phyloP scores from a whole-genome alignment of 2,329 filamentous ascomycete species.

The Myriosclerotinia duriaeana region DNA sequence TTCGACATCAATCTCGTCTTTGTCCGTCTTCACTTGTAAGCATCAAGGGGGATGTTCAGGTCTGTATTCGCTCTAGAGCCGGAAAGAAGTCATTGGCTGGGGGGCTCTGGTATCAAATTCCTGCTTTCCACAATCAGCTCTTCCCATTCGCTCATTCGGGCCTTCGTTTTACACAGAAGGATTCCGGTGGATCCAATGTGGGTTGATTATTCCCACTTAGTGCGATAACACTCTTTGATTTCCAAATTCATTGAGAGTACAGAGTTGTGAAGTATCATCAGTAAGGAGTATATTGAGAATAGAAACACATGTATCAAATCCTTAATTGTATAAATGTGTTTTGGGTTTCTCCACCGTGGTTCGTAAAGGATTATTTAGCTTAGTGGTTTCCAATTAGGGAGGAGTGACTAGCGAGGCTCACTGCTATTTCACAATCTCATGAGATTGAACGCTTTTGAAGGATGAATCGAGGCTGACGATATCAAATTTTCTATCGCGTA shows the following conservation, averaged over 20 bases:
- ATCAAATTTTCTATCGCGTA: neutral
- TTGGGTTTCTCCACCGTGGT: neutral
- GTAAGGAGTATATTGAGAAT: neutral
- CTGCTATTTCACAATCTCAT: neutral
- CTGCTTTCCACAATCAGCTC: neutral
- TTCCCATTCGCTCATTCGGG: neutral
- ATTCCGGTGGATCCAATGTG: neutral
- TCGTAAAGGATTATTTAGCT: neutral
- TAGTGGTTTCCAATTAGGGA: neutral
- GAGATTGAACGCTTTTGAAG: neutral
- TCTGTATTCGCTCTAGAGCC: neutral
- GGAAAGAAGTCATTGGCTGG: neutral
- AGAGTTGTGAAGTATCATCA: neutral
- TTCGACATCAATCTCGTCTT: rapidly evolving
- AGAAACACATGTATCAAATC: neutral
- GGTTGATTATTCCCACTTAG: neutral
- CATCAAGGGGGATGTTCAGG: neutral
- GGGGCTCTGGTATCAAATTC: neutral
- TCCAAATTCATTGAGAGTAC: neutral
- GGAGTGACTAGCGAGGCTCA: slow-evolving; percentile 3
- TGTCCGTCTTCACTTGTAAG: neutral
- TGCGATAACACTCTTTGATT: neutral
- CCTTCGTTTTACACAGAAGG: neutral
- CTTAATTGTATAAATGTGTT: neutral
- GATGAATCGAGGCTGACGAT: slow-evolving; percentile 6